Evolutionary conservation across 345 rosid genomes (phyloP), one percentile per base, ranked within the genome.

Genomic region (Melaleuca alternifolia): DNA sequence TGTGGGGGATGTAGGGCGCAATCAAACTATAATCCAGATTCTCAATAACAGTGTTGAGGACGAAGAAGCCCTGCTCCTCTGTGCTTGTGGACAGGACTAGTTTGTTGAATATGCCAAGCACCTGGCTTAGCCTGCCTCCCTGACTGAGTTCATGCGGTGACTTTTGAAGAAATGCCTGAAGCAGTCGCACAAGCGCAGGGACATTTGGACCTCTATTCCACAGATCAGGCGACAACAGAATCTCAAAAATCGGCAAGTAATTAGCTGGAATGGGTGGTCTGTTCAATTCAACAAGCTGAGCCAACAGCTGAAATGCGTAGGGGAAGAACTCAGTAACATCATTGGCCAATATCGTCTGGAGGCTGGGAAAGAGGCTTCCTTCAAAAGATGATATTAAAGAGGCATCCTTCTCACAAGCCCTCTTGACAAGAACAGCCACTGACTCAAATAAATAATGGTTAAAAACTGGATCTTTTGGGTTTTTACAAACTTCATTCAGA

Each of bases 111-210:
- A 98, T 98, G 59, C 97, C 99, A 71, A 96, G 96, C 87, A 98
- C 98, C 92, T 93, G 92, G 86, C 88, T 90, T 83, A 98, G 91
- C 85, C 94, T 92, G 86, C 93, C 97, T 90, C 93, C 99, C 86
- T 93, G 96, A 88, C 90, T 90, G 83, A 97, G 91, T 90, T 98
- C 98, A 83, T 89, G 91, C 13, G 99, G 96, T 44, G 95, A 95
- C 91, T 98, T 96, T 90, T 96, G 98, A 88, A 98, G 98, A 91
- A 95, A 96, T 84, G 99, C 99, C 88, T 95, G 99, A 84, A 98
- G 99, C 86, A 98, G 89, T 85, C 99, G 99, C 75, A 98, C 99
- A 86, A 98, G 98, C 5, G 99, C 99, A 62, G 99, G 99, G 77
- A 98, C 99, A 86, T 98, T 96, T 50, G 98, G 94, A 85, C 94